These are phyloP conservation scores for Fusarium sp. DNA, from an alignment of 2,329 filamentous ascomycete genomes.

Conservation along the genomic window DNA sequence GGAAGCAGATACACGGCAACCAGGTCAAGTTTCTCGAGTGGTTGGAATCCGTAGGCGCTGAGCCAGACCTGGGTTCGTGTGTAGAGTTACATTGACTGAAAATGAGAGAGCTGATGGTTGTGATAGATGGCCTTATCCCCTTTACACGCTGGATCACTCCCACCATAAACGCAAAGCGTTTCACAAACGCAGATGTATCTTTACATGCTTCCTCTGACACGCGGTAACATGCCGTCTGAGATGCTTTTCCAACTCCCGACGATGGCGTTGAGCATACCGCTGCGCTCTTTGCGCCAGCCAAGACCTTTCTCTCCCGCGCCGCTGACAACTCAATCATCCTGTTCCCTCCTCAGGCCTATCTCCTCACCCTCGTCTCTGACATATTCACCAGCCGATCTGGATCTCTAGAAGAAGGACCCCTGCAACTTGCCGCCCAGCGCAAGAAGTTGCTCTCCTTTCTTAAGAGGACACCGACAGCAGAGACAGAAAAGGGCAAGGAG, in stretches of 20 bases:
- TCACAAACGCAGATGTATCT: constrained; percentile 96
- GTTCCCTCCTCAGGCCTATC: constrained; percentile 90
- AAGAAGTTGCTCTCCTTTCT: constrained; percentile 67
- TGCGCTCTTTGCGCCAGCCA: constrained; percentile 79
- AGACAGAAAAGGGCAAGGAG: constrained; percentile 52
- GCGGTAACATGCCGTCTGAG: constrained; percentile 52
- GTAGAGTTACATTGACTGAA: not conserved
- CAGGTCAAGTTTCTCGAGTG: constrained; percentile 76
- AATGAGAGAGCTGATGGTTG: constrained; percentile 11
- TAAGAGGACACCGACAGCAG: constrained; percentile 55
- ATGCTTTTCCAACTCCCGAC: constrained; percentile 77
- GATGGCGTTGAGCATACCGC: constrained; percentile 76
- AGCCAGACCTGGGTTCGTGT: constrained; percentile 72
- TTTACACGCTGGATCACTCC: constrained; percentile 97
- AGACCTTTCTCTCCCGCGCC: constrained; percentile 76
- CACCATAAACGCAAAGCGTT: constrained; percentile 76
- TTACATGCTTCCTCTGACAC: constrained; percentile 78
- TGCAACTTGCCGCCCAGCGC: constrained; percentile 62
- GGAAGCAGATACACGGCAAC: constrained; percentile 76
- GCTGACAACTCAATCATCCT: constrained; percentile 77
- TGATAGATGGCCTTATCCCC: constrained; percentile 73
- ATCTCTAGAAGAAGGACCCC: constrained; percentile 42
- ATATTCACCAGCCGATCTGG: constrained; percentile 59
- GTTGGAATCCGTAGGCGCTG: constrained; percentile 65
- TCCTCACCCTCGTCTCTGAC: constrained; percentile 69